A percentile compares a stretch with the other conserved stretches of the same genome.
phyloP scores from a whole-genome alignment of 2,329 filamentous ascomycete species.

The Metarhizium brunneum region DNA sequence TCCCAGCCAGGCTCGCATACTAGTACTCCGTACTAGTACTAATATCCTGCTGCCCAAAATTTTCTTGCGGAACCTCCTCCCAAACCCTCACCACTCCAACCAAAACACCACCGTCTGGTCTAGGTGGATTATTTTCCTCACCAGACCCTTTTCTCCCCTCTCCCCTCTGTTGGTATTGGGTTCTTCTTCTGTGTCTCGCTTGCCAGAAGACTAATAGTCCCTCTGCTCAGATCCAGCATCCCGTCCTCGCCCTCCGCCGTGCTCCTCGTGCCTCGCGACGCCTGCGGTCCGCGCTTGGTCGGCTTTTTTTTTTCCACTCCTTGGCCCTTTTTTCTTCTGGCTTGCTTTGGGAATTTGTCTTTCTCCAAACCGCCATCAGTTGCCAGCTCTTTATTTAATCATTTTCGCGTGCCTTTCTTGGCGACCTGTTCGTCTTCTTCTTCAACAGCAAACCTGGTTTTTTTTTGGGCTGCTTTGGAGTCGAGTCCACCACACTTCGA shows the following conservation, averaged over 20 bases:
- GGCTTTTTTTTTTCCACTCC: slow-evolving; percentile 20
- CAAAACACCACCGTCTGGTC: slow-evolving; percentile 20
- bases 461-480: not conserved
- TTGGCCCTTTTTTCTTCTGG: slow-evolving; percentile 15
- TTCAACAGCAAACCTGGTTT: not conserved
- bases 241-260: slow-evolving; percentile 21
- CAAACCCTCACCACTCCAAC: slow-evolving; percentile 27
- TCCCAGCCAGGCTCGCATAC: not conserved
- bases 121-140: slow-evolving; percentile 23
- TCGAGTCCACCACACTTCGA: slow-evolving; percentile 5
- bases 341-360: slow-evolving; percentile 10
- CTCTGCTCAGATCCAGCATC: slow-evolving; percentile 15
- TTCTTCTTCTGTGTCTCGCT: slow-evolving; percentile 22
- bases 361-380: slow-evolving; percentile 15
- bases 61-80: slow-evolving; percentile 24
- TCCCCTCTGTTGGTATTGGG: slow-evolving; percentile 22
- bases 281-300: slow-evolving; percentile 16
- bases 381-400: slow-evolving; percentile 6
- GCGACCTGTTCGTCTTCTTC: slow-evolving; percentile 7
- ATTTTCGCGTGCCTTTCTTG: slow-evolving; percentile 6
- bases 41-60: slow-evolving; percentile 27
- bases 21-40: slow-evolving; percentile 18
- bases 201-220: slow-evolving; percentile 19
- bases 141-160: slow-evolving; percentile 21
- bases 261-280: slow-evolving; percentile 18